Base-by-base conservation (phyloP, 495 filamentous ascomycete species). In the Penicillium cataractarum region DNA sequence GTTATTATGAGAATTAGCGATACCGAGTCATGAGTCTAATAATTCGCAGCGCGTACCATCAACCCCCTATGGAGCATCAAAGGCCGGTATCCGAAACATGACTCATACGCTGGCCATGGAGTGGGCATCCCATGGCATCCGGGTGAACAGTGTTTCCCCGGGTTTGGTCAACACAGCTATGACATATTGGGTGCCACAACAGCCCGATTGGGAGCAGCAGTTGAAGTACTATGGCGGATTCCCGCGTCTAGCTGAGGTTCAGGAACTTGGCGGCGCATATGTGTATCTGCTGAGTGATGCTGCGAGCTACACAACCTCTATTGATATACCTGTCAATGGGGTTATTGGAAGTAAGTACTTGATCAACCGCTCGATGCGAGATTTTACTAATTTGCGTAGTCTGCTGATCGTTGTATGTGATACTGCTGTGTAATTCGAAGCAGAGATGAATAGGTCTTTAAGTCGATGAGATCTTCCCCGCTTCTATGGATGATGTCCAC, bases 151-250 rank as follows among this genome's bases (percentile, higher is more conserved):
- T 35, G 66, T 78, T 1, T 76, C 72, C 9, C 76, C 78, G 9
- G 78, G 78, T 1, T 69, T 76, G 22, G 70, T 80, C 1, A 70
- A 74, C 4, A 80, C 77, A 3, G 71, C 66, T 13, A 76, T 76
- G 75, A 80, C 74, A n/a, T 77, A 77, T 32, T 74, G 69, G 62
- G 68, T 78, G 22, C 71, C 75, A 17, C 68, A 72, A 46, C 71
- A 78, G 59, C 74, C 76, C 3, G 77, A 80, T 57, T 79, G 71
- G 71, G 66, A 73, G 49, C 69, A 74, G 58, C 74, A 79, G 68
- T 58, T 81, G 59, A 73, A 80, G 61, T 81, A 81, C 57, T 81
- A 82, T 59, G 78, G 79, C 3, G 77, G 79, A 0, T 76, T 80
- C 53, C 74, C 75, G 8, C 57, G 75, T 0, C 54, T 80, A 13